phyloP scores from a whole-genome alignment of 169 alveolate genomes.

The Plasmodium chabaudi region DNA sequence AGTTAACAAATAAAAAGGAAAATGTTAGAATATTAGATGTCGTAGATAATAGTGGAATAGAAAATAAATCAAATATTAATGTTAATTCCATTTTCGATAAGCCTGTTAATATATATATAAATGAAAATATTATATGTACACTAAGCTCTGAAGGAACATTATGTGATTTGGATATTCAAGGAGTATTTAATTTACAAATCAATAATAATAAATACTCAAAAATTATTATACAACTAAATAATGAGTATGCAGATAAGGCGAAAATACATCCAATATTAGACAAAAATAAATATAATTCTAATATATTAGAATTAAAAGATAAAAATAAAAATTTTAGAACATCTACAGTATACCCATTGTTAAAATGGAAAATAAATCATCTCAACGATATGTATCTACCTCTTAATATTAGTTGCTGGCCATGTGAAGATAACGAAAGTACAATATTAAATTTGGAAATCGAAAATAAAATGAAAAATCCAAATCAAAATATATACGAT shows the following conservation, averaged over 20 bases:
- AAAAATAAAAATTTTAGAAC: conserved; percentile 52
- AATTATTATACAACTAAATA: conserved; percentile 58
- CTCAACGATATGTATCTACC: conserved; percentile 66
- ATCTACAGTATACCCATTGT: conserved; percentile 67
- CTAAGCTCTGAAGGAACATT: conserved; percentile 76
- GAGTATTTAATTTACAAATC: conserved; percentile 68
- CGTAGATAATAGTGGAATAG: conserved; percentile 32
- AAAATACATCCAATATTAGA: conserved; percentile 75
- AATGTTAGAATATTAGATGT: conserved; percentile 59
- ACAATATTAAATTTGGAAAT: conserved; percentile 76
- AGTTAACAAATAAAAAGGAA: conserved; percentile 24
- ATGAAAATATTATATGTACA: conserved; percentile 63
- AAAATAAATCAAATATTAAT: conserved; percentile 53
- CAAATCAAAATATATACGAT: conserved; percentile 52
- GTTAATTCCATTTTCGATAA: conserved; percentile 65
- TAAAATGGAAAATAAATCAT: conserved; percentile 75
- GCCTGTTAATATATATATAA: conserved; percentile 41
- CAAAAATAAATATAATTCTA: conserved; percentile 68
- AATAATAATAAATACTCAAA: conserved; percentile 64
- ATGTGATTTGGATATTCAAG: conserved; percentile 76
- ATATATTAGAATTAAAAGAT: conserved; percentile 63
- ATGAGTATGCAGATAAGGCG: conserved; percentile 72
- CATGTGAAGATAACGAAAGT: conserved; percentile 76
- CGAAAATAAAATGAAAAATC: conserved; percentile 58
- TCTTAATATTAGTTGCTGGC: conserved; percentile 76